Evolutionary conservation across 352 stramenopile species (phyloP).

Genomic region (Pythium sp.): DNA sequence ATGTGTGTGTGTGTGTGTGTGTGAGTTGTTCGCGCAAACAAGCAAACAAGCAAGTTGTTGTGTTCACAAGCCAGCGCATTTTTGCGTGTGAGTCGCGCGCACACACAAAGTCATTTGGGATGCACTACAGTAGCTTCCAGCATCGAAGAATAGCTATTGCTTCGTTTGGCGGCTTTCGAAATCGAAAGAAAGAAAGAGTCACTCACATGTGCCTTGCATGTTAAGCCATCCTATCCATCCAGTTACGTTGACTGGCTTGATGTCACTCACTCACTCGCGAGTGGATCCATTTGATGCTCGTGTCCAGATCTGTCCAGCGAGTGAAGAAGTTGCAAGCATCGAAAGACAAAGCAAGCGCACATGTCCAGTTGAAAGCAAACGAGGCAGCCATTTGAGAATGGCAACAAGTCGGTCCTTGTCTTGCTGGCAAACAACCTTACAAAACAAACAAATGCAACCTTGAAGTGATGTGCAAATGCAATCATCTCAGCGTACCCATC

Average conservation of each 20-base stretch:
- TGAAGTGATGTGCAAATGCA: neutral
- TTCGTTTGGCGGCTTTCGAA: neutral
- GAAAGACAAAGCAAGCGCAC: neutral
- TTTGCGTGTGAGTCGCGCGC: no score
- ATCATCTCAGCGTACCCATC: neutral
- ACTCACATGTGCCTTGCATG: neutral
- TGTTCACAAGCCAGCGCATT: no score
- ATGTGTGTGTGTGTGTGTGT: no score
- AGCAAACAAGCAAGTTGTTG: no score
- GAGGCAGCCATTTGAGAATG: constrained; percentile 1
- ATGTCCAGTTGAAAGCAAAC: neutral
- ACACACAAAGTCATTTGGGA: no score
- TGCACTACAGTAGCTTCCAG: neutral
- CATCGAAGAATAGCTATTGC: neutral
- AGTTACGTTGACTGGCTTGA: neutral
- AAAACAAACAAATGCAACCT: neutral
- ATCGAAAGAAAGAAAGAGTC: neutral
- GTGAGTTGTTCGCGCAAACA: no score
- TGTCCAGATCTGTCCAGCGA: neutral
- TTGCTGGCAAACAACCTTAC: neutral
- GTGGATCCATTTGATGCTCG: neutral
- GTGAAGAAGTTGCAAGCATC: neutral
- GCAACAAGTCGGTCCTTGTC: neutral
- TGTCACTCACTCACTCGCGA: neutral
- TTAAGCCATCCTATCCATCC: neutral